Percentiles rank a stretch among this genome's conserved stretches.
phyloP scores from a whole-genome alignment of 108 stramenopile species.

The Skeletonema potamos region DNA sequence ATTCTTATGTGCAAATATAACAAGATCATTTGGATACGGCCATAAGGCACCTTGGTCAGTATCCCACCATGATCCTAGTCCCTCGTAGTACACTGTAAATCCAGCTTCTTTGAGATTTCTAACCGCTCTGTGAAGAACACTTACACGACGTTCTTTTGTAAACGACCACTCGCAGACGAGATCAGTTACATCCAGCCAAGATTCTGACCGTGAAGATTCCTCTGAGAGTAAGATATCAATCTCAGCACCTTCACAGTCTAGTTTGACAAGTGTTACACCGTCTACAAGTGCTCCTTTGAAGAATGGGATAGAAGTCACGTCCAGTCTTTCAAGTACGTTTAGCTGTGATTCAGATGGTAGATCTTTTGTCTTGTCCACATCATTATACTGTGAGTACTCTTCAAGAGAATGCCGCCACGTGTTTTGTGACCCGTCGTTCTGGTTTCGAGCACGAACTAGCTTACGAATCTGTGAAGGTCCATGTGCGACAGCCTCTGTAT shows the following conservation, averaged over 20 bases:
- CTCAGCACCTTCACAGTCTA: constrained; percentile 61
- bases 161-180: constrained; percentile 62
- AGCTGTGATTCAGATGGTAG: constrained; percentile 44
- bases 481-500: constrained; percentile 35
- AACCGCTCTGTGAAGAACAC: constrained; percentile 47
- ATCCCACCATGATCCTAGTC: constrained; percentile 60
- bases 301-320: constrained; percentile 45
- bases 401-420: constrained; percentile 55
- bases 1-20: constrained; percentile 46
- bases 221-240: constrained; percentile 51
- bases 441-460: constrained; percentile 44
- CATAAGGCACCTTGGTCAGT: constrained; percentile 43
- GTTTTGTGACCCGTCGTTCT: constrained; percentile 49
- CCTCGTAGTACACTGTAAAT: constrained; percentile 52
- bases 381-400: constrained; percentile 48
- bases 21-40: constrained; percentile 55
- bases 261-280: constrained; percentile 57
- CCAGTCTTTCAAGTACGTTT: constrained; percentile 25
- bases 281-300: constrained; percentile 38
- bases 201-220: constrained; percentile 19
- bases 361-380: constrained; percentile 36
- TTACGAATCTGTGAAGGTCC: constrained; percentile 20
- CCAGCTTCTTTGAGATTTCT: constrained; percentile 41
- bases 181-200: constrained; percentile 56
- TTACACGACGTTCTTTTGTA: constrained; percentile 55